A percentile compares a stretch with the other conserved stretches of the same genome.
These are phyloP conservation scores for Penicillium sp. DNA, from an alignment of 2,329 filamentous ascomycete genomes.

Conservation along the genomic window DNA sequence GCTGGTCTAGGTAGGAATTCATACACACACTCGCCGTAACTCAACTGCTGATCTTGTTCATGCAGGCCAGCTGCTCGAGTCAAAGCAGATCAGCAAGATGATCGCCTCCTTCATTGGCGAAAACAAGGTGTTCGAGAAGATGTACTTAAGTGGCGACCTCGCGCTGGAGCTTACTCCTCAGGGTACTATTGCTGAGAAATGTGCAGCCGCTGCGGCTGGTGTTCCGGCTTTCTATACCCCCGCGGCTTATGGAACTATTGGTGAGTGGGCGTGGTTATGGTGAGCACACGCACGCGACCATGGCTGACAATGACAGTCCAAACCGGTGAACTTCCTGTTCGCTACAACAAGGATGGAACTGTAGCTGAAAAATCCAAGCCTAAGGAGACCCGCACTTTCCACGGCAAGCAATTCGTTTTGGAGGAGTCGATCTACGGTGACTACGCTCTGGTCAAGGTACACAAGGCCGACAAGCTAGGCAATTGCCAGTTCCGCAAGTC, in stretches of 20 bases:
- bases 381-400: conserved; percentile 87
- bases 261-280: too few relatives aligned
- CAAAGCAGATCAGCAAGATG: conserved; percentile 87
- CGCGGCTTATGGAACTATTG: conserved; percentile 76
- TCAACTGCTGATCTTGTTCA: too few relatives aligned
- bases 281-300: too few relatives aligned
- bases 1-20: conserved; percentile 74
- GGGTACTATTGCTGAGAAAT: conserved; percentile 85
- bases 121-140: conserved; percentile 88
- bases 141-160: conserved; percentile 83
- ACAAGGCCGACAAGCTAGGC: conserved; percentile 86
- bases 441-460: conserved; percentile 90
- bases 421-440: conserved; percentile 86
- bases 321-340: conserved; percentile 82
- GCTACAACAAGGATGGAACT: conserved; percentile 72
- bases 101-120: conserved; percentile 91
- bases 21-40: too few relatives aligned
- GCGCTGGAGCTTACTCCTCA: conserved; percentile 90
- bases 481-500: conserved; percentile 88
- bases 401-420: conserved; percentile 84
- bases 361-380: conserved; percentile 72
- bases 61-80: conserved; percentile 74
- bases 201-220: conserved; percentile 80
- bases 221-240: conserved; percentile 94
- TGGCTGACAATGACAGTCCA: too few relatives aligned